Evolutionary conservation across 2,329 filamentous ascomycete genomes (phyloP).

Genomic region (Talaromyces sp.): DNA sequence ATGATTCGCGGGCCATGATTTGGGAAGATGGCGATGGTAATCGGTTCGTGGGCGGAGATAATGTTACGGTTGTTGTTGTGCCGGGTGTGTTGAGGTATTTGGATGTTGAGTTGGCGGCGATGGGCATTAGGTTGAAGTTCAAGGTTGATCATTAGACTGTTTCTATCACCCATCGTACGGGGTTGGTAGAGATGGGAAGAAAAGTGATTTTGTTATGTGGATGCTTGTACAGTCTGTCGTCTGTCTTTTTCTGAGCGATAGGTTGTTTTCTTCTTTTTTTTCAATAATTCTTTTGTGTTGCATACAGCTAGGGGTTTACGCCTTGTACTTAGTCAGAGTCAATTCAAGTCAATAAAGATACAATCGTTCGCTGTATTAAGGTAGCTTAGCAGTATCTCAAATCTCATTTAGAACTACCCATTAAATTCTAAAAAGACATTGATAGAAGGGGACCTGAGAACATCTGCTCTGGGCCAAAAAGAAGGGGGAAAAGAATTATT

Average conservation of each 20-base stretch:
- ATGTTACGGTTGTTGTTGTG: constrained; percentile 86
- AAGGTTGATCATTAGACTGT: constrained; percentile 54
- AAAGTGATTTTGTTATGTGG: neutral
- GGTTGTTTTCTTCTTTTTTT: neutral
- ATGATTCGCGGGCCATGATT: constrained; percentile 63
- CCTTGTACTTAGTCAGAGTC: neutral
- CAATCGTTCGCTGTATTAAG: neutral
- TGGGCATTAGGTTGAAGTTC: constrained; percentile 95
- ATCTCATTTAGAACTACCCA: neutral
- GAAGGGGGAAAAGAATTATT: constrained; percentile 15
- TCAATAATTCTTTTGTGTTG: neutral
- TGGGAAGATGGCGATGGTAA: constrained; percentile 90
- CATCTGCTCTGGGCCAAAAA: neutral
- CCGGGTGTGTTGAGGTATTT: constrained; percentile 89
- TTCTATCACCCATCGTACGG: neutral
- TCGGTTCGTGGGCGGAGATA: constrained; percentile 79
- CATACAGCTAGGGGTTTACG: constrained; percentile 12
- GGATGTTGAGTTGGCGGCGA: constrained; percentile 90
- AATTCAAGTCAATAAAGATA: neutral
- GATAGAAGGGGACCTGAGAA: neutral
- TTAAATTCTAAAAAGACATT: constrained; percentile 1
- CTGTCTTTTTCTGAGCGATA: neutral
- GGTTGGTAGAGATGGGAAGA: neutral
- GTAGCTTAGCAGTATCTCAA: neutral
- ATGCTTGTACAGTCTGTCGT: neutral